Percentiles rank a stretch among this genome's conserved stretches.
phyloP scores from a whole-genome alignment of 208 protist species.

The Porcisia hertigi region DNA sequence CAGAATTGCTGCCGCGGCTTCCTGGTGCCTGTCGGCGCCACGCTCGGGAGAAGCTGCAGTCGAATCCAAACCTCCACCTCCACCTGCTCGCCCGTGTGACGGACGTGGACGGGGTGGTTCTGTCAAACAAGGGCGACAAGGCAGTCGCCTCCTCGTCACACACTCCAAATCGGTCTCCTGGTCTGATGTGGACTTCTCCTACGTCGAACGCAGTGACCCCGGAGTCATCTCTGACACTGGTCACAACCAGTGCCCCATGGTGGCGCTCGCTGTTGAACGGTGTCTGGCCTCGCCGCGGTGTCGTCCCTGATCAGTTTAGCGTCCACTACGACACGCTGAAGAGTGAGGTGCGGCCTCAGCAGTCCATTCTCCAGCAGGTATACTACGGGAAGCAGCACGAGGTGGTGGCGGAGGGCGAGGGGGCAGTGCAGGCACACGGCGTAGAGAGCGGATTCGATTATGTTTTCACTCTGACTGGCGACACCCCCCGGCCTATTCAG shows the following conservation, averaged over 20 bases:
- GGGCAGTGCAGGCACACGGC: conserved; percentile 32
- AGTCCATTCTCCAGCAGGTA: conserved; percentile 76
- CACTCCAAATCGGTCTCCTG: background rate
- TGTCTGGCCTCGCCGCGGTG: conserved; percentile 12
- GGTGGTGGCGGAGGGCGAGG: conserved; percentile 32
- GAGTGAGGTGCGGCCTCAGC: conserved; percentile 40
- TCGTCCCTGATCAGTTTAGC: conserved; percentile 38
- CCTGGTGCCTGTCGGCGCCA: conserved; percentile 63
- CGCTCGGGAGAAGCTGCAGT: conserved; percentile 53
- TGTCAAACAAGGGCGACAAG: background rate
- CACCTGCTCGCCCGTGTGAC: conserved; percentile 62
- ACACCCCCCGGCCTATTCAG: conserved; percentile 67
- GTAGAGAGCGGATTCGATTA: conserved; percentile 73
- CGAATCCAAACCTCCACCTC: conserved; percentile 51
- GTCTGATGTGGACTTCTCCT: conserved; percentile 11
- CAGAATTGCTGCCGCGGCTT: conserved; percentile 65
- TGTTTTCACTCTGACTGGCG: conserved; percentile 76
- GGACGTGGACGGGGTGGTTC: conserved; percentile 32
- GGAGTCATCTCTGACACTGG: background rate
- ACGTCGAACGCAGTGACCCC: background rate
- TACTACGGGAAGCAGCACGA: conserved; percentile 65
- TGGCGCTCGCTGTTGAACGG: conserved; percentile 24
- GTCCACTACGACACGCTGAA: conserved; percentile 60
- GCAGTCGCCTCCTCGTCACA: background rate
- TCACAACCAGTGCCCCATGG: conserved; percentile 10